A percentile compares a stretch with the other conserved stretches of the same genome.
phyloP scores from a whole-genome alignment of 2,329 filamentous ascomycete genomes.

The Colletotrichum agaves region DNA sequence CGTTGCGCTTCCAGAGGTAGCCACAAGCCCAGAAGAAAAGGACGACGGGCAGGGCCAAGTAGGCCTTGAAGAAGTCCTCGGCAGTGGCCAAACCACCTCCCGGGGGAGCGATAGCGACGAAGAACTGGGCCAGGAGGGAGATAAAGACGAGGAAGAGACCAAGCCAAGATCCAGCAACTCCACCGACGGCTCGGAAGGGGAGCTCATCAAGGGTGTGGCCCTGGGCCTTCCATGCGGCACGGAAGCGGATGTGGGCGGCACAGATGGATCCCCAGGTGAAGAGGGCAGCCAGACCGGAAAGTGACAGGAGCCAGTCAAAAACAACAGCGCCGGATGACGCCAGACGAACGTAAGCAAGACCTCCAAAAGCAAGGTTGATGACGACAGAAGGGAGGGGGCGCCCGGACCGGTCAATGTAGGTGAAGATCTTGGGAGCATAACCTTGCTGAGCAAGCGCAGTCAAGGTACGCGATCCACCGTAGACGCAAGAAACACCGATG shows the following conservation, averaged over 20 bases:
- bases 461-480: conserved; percentile 65
- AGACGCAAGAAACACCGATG: conserved; percentile 65
- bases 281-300: conserved; percentile 71
- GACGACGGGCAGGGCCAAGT: conserved; percentile 64
- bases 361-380: conserved; percentile 57
- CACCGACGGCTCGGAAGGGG: conserved; percentile 69
- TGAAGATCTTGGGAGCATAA: conserved; percentile 64
- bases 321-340: conserved; percentile 59
- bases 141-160: conserved; percentile 67
- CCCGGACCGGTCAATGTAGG: conserved; percentile 64
- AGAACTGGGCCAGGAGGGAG: conserved; percentile 64
- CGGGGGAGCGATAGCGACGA: conserved; percentile 57
- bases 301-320: conserved; percentile 72
- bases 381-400: conserved; percentile 60
- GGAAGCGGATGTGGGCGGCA: conserved; percentile 75
- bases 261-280: conserved; percentile 76
- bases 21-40: conserved; percentile 65
- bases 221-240: conserved; percentile 66
- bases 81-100: conserved; percentile 48
- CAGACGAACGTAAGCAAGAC: conserved; percentile 59
- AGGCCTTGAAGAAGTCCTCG: conserved; percentile 64
- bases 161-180: conserved; percentile 70
- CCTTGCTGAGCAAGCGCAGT: conserved; percentile 66
- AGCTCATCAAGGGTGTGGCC: conserved; percentile 72
- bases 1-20: conserved; percentile 72